These are phyloP conservation scores for Rhizopus stolonifer DNA, from an alignment of 371 early-diverging fungal species.

Conservation along the genomic window DNA sequence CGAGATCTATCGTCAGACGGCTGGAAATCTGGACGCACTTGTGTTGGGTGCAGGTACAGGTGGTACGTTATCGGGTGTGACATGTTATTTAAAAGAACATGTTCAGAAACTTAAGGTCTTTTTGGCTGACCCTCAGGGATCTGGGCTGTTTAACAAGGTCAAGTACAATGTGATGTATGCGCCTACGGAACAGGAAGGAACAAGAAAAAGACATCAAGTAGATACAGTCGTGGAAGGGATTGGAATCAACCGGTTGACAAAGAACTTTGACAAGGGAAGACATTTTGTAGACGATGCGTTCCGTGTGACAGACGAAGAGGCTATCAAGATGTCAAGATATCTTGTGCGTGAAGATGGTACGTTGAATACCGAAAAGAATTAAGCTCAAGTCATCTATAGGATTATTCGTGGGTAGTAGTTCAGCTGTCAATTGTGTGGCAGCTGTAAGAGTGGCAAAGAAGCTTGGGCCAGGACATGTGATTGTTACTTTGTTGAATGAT, in stretches of 20 bases:
- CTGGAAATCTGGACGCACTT: conserved; percentile 74
- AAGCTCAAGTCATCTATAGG: too few relatives aligned
- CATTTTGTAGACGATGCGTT: conserved; percentile 82
- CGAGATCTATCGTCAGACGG: conserved; percentile 80
- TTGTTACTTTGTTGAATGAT: conserved; percentile 85
- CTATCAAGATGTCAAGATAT: conserved; percentile 88
- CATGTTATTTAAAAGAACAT: conserved; percentile 75
- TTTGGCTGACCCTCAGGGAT: conserved; percentile 93
- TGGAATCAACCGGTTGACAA: conserved; percentile 92
- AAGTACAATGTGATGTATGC: conserved; percentile 90
- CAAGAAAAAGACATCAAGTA: conserved; percentile 89
- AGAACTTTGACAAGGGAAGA: conserved; percentile 72
- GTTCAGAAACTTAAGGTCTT: conserved; percentile 64
- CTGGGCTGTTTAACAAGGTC: conserved; percentile 90
- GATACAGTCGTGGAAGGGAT: conserved; percentile 97
- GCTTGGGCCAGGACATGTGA: conserved; percentile 75
- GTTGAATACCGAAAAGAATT: too few relatives aligned
- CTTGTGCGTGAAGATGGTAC: conserved; percentile 83
- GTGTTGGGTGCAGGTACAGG: conserved; percentile 93
- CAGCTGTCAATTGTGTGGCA: conserved; percentile 91
- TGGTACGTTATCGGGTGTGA: conserved; percentile 90
- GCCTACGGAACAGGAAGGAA: conserved; percentile 87
- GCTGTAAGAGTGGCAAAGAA: conserved; percentile 72
- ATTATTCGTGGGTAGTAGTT: conserved; percentile 89
- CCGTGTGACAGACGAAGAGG: conserved; percentile 87